Conservation (phyloP, 108 stramenopile genomes). For the Stephanodiscus triporus region DNA sequence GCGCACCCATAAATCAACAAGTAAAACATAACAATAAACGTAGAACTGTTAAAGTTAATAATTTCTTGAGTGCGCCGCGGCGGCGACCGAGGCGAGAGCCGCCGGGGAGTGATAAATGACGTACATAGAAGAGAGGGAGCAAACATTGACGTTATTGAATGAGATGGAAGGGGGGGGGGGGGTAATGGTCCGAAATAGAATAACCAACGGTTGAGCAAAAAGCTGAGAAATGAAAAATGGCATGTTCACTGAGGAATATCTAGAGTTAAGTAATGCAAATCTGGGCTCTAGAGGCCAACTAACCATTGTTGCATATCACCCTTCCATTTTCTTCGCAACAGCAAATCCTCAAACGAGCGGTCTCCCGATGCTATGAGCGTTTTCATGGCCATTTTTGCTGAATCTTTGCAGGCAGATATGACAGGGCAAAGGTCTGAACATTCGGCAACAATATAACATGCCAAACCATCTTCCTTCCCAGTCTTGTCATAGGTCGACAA, state of each 20-base stretch:
- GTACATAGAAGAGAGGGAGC: too few species aligned
- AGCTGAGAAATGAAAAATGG: too few species aligned
- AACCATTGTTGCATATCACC: conserved; percentile 49
- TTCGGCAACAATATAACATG: conserved; percentile 22
- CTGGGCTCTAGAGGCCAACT: conserved; percentile 14
- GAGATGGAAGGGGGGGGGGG: too few species aligned
- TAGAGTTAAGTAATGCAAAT: not conserved
- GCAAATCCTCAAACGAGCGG: conserved; percentile 22
- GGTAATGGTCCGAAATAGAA: too few species aligned
- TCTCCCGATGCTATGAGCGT: conserved; percentile 24
- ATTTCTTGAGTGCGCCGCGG: too few species aligned
- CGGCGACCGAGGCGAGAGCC: too few species aligned
- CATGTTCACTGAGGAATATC: not conserved
- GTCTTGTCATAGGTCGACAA: conserved; percentile 29
- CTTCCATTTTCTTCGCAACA: conserved; percentile 33
- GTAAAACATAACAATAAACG: too few species aligned
- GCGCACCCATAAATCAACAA: too few species aligned
- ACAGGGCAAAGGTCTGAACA: conserved; percentile 19
- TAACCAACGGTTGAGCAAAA: too few species aligned
- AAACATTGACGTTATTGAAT: too few species aligned
- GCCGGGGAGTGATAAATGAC: too few species aligned
- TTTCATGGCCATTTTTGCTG: conserved; percentile 44
- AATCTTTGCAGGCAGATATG: conserved; percentile 33
- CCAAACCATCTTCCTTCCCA: conserved; percentile 22
- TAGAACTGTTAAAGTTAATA: too few species aligned